These are phyloP conservation scores for Tinospora cordifolia DNA, from an alignment of 164 flowering plant species.

Conservation along the genomic window DNA sequence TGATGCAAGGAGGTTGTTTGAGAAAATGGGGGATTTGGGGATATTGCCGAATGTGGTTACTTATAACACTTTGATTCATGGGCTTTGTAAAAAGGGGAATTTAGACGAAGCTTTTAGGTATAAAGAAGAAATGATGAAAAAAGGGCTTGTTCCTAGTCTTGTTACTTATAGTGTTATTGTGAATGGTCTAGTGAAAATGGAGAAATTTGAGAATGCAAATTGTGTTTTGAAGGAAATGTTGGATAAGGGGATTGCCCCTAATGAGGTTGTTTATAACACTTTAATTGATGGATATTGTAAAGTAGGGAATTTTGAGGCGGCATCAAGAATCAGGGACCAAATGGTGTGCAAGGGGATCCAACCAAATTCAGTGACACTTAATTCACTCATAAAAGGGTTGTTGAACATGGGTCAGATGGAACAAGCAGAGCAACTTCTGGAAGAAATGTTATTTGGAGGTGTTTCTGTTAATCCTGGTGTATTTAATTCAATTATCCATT, in stretches of 20 bases:
- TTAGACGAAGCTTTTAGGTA: constrained; percentile 45
- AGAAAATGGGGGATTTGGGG: constrained; percentile 45
- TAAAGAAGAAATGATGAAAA: constrained; percentile 48
- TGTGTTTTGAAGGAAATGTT: constrained; percentile 47
- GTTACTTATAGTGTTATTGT: constrained; percentile 50
- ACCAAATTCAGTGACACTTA: constrained; percentile 48
- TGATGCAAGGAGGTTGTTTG: constrained; percentile 47
- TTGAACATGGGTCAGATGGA: constrained; percentile 32
- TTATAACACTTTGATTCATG: constrained; percentile 62
- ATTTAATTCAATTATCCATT: constrained; percentile 34
- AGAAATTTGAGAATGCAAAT: constrained; percentile 41
- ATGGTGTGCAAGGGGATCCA: constrained; percentile 48
- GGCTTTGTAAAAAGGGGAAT: constrained; percentile 47
- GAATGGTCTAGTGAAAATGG: constrained; percentile 46
- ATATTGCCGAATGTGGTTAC: constrained; percentile 49
- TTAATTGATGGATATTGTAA: constrained; percentile 60
- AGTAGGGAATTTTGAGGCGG: constrained; percentile 35
- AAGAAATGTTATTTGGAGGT: constrained; percentile 42
- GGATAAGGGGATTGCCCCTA: constrained; percentile 36
- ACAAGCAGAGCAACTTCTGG: constrained; percentile 13
- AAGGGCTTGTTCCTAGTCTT: constrained; percentile 37
- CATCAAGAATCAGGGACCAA: constrained; percentile 40
- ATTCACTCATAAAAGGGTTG: constrained; percentile 48
- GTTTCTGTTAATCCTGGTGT: constrained; percentile 32
- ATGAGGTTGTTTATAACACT: constrained; percentile 51